These are phyloP conservation scores for Colletotrichum sublineola DNA, from an alignment of 2,329 filamentous ascomycete species.

Conservation along the genomic window DNA sequence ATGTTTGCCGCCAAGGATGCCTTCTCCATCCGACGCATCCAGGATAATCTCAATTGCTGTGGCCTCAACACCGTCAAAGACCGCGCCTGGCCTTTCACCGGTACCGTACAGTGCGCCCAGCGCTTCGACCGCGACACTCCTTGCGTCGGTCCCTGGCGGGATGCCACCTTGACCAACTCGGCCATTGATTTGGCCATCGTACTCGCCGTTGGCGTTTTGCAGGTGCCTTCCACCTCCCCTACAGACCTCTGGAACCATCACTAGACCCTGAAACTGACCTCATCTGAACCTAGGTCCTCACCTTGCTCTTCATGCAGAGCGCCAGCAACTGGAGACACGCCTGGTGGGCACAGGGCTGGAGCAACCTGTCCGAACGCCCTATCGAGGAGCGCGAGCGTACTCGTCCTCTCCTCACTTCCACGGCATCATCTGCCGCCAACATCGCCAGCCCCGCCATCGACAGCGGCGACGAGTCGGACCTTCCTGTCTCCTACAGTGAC, in stretches of 20 bases:
- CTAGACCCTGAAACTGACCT: background rate
- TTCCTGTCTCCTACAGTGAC: constrained; percentile 34
- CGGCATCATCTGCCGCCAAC: background rate
- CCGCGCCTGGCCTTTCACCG: constrained; percentile 72
- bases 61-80: constrained; percentile 71
- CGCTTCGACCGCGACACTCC: constrained; percentile 59
- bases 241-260: background rate
- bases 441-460: constrained; percentile 5
- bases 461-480: constrained; percentile 37
- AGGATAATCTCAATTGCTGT: constrained; percentile 76
- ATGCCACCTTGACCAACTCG: constrained; percentile 64
- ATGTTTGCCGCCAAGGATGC: constrained; percentile 67
- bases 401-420: constrained; percentile 29
- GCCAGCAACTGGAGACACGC: constrained; percentile 41
- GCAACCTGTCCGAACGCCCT: constrained; percentile 27
- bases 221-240: constrained; percentile 58
- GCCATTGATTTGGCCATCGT: constrained; percentile 69
- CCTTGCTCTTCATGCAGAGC: constrained; percentile 34
- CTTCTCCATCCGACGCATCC: constrained; percentile 67
- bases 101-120: constrained; percentile 56
- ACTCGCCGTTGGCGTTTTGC: constrained; percentile 65
- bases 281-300: constrained; percentile 12
- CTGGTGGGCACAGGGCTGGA: constrained; percentile 42
- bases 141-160: constrained; percentile 70
- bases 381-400: constrained; percentile 36